phyloP scores from a whole-genome alignment of 129 eudicot species.

The Chrysanthemum lavandulifolium region DNA sequence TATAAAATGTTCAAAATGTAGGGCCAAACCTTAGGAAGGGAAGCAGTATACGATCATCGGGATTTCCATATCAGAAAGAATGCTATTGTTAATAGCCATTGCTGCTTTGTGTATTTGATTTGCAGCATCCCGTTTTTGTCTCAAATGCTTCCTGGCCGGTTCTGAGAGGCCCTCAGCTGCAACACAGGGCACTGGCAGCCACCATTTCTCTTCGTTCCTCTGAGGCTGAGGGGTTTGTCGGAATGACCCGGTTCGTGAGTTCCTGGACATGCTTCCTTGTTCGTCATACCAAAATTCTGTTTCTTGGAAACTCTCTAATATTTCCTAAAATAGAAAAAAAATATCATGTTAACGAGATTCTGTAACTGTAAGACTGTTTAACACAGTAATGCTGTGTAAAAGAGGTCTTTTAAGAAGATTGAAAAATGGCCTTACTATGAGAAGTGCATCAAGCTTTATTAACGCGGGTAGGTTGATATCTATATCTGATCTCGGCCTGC shows the following conservation, averaged over 20 bases:
- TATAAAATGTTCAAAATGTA: background rate
- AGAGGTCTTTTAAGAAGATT: background rate
- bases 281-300: constrained; percentile 84
- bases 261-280: constrained; percentile 63
- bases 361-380: background rate
- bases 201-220: constrained; percentile 76
- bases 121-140: constrained; percentile 61
- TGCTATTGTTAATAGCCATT: constrained; percentile 62
- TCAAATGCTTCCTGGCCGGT: constrained; percentile 56
- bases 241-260: constrained; percentile 59
- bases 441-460: constrained; percentile 74
- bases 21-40: constrained; percentile 74
- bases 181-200: constrained; percentile 80
- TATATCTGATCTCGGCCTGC: constrained; percentile 70
- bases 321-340: constrained; percentile 43
- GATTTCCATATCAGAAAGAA: constrained; percentile 78
- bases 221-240: constrained; percentile 52
- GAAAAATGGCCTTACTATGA: constrained; percentile 45
- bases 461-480: constrained; percentile 80
- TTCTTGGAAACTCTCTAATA: constrained; percentile 65
- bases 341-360: background rate
- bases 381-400: background rate
- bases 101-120: constrained; percentile 89
- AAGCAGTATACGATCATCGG: constrained; percentile 65
- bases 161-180: constrained; percentile 64